These are phyloP conservation scores for Aspergillus panamensis DNA, from an alignment of 495 filamentous ascomycete genomes.

Conservation along the genomic window DNA sequence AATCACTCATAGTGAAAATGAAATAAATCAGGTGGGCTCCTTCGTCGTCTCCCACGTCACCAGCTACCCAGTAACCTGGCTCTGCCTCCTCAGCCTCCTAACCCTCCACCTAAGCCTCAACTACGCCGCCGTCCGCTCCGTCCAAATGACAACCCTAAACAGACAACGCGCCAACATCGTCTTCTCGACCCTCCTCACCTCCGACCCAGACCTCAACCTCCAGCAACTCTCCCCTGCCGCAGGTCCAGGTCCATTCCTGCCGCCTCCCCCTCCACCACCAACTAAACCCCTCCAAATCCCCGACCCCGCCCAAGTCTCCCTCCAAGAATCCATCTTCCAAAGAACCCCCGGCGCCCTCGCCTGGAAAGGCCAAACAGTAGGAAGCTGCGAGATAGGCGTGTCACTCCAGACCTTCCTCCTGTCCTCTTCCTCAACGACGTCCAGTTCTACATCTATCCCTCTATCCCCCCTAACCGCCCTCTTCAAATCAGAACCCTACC, in stretches of 20 bases:
- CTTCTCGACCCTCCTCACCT: constrained; percentile 57
- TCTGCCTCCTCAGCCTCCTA: constrained; percentile 67
- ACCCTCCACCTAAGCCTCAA: constrained; percentile 75
- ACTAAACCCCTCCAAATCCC: constrained; percentile 28
- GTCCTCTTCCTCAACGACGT: not conserved
- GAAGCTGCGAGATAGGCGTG: constrained; percentile 35
- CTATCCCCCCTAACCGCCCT: constrained; percentile 24
- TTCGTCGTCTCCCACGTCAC: constrained; percentile 74
- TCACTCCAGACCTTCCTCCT: constrained; percentile 31
- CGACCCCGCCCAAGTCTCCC: constrained; percentile 63
- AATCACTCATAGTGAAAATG: too few relatives aligned
- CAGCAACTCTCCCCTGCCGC: not conserved
- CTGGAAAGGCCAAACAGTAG: constrained; percentile 39
- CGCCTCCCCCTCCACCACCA: not conserved
- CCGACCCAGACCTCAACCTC: constrained; percentile 27
- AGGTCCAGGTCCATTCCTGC: not conserved
- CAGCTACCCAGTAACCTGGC: constrained; percentile 68
- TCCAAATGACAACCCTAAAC: constrained; percentile 83
- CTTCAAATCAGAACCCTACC: constrained; percentile 32
- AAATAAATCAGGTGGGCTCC: constrained; percentile 66
- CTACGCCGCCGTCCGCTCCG: constrained; percentile 77
- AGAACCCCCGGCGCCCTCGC: constrained; percentile 57
- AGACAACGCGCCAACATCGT: constrained; percentile 81
- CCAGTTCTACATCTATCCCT: not conserved
- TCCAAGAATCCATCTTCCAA: constrained; percentile 69